These are phyloP conservation scores for Serendipita sp. DNA, from an alignment of 768 basidiomycete genomes.

Conservation along the genomic window DNA sequence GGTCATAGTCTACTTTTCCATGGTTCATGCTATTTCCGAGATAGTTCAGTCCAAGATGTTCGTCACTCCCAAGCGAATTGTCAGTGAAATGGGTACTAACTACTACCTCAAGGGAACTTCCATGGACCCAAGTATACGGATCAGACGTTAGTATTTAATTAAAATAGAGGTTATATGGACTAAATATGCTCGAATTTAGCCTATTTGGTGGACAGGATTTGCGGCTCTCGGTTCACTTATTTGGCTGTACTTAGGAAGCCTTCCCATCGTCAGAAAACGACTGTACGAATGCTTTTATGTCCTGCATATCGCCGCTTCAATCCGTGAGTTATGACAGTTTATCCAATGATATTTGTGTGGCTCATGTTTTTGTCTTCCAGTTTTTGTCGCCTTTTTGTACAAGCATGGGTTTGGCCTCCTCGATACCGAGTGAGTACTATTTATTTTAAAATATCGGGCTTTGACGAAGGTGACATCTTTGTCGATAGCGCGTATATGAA, in stretches of 20 bases:
- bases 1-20: not conserved
- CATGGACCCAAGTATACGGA: not conserved
- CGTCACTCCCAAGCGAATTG: not conserved
- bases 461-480: not conserved
- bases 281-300: not conserved
- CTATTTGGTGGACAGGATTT: not conserved
- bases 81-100: not conserved
- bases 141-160: not conserved
- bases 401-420: not conserved
- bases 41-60: not conserved
- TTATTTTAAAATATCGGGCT: too few species aligned
- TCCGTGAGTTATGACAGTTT: not conserved
- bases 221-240: not conserved
- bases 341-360: not conserved
- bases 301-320: not conserved
- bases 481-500: not conserved
- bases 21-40: conserved; percentile 9
- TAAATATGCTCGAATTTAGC: not conserved
- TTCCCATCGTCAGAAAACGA: not conserved
- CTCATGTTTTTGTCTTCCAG: not conserved
- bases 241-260: not conserved
- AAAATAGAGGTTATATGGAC: not conserved
- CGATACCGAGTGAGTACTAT: not conserved
- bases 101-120: not conserved
- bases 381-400: not conserved